Base-by-base conservation (phyloP, 75 land plant genomes). In the Ceratopteris richardii region DNA sequence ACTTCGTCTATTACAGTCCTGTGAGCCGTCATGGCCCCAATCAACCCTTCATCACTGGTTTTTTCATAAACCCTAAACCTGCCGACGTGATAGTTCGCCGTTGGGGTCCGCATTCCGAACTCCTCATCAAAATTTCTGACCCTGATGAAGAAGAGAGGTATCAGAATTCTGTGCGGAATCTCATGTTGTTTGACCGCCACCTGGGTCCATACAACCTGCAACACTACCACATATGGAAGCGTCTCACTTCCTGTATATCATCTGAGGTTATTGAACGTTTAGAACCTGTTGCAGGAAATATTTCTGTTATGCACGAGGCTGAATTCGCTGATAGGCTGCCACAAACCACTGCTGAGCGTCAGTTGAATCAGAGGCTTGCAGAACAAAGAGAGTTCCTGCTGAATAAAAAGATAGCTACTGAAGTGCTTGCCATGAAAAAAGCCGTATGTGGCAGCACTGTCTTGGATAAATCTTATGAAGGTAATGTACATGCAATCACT, bases 211-310 rank as follows among this genome's bases (percentile, higher is more conserved):
- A 93, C 66, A 63, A 78, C 51, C 41, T 93, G 19, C 72, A 71
- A n/a, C 84, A 75, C 19, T 85, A 72, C 67, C 62, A 66, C 29
- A 73, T 77, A 19, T 93, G 98, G 98, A 83, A 74, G 60, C 71
- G 58, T 16, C 57, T 93, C 22, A 77, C 93, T 31, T 69, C 65
- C 50, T 80, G 69, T 62, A 71, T 93, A 46, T 75, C 78, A 21
- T 57, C 75, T 36, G 41, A 53, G 60, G 77, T 70, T 19, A 82
- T 92, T 63, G 75, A 84, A 51, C 68, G 75, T 23, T 30, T 83
- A 81, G 97, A 87, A 65, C 97, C 97, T 13, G 61, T 81, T 60
- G 97, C 83, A 56, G 88, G 86, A 18, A 92, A 84, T 44, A 91
- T 87, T 51, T 74, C 97, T 7, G 68, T 87, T 37, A 71, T 70